Evolutionary conservation across 2,329 filamentous ascomycete species (phyloP).

Genomic region (Hymenoscyphus infarciens): DNA sequence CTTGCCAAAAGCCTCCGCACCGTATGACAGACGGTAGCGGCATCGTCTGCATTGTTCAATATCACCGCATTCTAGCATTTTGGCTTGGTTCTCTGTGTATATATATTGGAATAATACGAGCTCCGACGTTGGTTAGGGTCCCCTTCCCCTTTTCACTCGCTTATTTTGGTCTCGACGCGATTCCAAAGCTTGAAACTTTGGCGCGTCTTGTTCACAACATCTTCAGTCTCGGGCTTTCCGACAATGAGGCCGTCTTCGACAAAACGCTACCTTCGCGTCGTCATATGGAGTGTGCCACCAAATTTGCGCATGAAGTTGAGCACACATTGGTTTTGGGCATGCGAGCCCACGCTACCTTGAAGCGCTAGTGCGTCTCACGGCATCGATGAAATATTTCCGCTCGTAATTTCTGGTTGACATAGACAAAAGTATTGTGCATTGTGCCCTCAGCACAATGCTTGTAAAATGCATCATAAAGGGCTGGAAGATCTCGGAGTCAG

Average conservation of each 20-base stretch:
- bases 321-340: neutral
- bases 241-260: neutral
- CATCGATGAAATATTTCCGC: neutral
- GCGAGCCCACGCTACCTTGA: neutral
- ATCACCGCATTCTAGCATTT: neutral
- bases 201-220: neutral
- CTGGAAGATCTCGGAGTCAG: too few species aligned
- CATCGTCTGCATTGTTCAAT: neutral
- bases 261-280: neutral
- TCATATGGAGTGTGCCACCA: slow-evolving; percentile 2
- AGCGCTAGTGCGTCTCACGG: neutral
- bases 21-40: neutral
- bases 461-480: neutral
- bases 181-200: slow-evolving; percentile 6
- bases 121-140: neutral
- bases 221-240: neutral
- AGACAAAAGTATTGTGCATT: neutral
- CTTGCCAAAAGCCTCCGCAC: neutral
- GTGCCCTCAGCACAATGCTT: slow-evolving; percentile 4
- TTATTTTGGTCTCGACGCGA: neutral
- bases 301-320: neutral
- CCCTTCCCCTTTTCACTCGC: neutral
- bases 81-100: neutral
- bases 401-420: neutral
- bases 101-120: neutral